Percentiles rank a stretch among this genome's conserved stretches.
Evolutionary conservation across 768 basidiomycete genomes (phyloP).

Genomic region (Kwoniella pini): DNA sequence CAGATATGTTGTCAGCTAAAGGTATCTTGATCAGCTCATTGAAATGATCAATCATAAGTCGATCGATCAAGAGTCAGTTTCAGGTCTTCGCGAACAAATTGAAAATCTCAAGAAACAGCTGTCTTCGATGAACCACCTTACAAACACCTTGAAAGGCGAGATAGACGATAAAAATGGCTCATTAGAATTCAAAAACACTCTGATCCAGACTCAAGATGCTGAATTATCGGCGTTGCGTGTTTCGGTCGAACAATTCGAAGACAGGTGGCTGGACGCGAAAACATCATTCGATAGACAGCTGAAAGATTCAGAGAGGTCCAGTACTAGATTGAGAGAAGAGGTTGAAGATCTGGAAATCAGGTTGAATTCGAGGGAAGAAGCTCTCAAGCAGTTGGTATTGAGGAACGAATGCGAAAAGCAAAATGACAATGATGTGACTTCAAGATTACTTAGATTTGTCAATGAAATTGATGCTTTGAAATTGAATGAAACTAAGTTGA

Average conservation of each 20-base stretch:
- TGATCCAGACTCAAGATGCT: conserved; percentile 23
- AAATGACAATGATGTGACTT: conserved; percentile 17
- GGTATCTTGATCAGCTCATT: conserved; percentile 11
- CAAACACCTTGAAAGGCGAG: conserved; percentile 4
- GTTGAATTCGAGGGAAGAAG: conserved; percentile 7
- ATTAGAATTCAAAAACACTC: conserved; percentile 10
- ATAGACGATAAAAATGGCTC: conserved; percentile 12
- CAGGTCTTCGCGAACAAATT: neutral
- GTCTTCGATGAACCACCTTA: neutral
- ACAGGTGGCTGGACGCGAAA: neutral
- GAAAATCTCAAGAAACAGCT: conserved; percentile 11
- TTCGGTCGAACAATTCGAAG: conserved; percentile 14
- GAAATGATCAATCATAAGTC: conserved; percentile 19
- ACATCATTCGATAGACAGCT: conserved; percentile 9
- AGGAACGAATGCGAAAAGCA: conserved; percentile 29
- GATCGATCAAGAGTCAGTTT: neutral
- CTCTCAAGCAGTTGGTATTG: conserved; percentile 17
- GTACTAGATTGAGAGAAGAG: conserved; percentile 5
- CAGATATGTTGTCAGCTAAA: neutral
- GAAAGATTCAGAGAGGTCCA: conserved; percentile 18
- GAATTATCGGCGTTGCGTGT: conserved; percentile 19
- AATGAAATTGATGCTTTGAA: conserved; percentile 40
- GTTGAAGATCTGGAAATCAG: conserved; percentile 18
- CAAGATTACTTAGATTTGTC: conserved; percentile 28
- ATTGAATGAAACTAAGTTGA: conserved; percentile 28